Evolutionary conservation across 73 alveolate genomes (phyloP).

Genomic region (Symbiodinium natans): DNA sequence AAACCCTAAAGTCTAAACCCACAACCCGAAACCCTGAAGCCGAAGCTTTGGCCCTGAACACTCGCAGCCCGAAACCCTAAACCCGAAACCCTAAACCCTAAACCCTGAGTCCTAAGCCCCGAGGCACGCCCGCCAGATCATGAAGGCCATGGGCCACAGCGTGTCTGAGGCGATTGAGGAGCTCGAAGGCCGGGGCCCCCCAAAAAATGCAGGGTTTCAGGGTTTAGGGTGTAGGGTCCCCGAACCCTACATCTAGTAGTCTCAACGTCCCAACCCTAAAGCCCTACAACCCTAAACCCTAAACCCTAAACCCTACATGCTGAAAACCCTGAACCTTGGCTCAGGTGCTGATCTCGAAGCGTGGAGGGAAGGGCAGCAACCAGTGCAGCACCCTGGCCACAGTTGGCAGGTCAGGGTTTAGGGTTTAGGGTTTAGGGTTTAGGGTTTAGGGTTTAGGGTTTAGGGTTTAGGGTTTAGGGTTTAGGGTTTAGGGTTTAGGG

Average conservation of each 20-base stretch:
- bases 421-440: background rate
- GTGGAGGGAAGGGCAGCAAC: background rate
- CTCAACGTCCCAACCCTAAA: too few species aligned
- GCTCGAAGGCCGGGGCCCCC: background rate
- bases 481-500: too few species aligned
- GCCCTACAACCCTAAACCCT: too few species aligned
- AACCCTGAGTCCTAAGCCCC: background rate
- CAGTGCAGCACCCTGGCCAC: background rate
- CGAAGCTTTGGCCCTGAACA: too few species aligned
- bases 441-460: too few species aligned
- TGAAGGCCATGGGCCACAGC: constrained; percentile 17
- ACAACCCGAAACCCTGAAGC: background rate
- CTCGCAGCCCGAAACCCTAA: background rate
- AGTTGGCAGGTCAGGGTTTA: too few species aligned
- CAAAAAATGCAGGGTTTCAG: background rate
- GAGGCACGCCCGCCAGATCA: background rate
- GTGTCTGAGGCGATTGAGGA: background rate
- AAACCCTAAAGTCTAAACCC: background rate
- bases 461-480: too few species aligned
- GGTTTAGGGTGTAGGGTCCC: background rate
- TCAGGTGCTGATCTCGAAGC: background rate
- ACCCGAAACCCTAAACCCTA: background rate
- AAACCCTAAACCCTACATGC: background rate
- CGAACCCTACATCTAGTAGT: background rate
- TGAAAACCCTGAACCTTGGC: background rate